These are phyloP conservation scores for Pulveroboletus frians DNA, from an alignment of 768 basidiomycete genomes.

Conservation along the genomic window DNA sequence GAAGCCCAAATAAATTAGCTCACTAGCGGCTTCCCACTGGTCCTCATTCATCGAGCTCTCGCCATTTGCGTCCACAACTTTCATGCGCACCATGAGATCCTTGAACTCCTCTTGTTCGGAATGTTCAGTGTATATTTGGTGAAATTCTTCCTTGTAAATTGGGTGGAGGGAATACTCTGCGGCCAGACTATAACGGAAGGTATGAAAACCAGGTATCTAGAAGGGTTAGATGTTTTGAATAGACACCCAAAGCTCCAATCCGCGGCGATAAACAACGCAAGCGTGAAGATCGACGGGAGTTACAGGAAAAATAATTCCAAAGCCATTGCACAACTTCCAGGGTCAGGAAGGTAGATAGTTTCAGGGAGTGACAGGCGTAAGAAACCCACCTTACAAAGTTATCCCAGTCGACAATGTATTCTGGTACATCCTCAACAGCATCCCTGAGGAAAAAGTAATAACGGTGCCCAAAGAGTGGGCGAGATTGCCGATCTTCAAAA, in stretches of 20 bases:
- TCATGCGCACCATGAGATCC: constrained; percentile 84
- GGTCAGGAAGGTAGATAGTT: background rate
- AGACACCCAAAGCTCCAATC: background rate
- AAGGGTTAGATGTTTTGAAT: background rate
- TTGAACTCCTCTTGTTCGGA: constrained; percentile 75
- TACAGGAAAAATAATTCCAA: background rate
- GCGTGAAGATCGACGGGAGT: background rate
- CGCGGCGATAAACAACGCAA: background rate
- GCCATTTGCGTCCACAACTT: constrained; percentile 79
- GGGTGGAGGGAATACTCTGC: constrained; percentile 70
- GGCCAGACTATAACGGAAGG: constrained; percentile 58
- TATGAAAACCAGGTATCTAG: constrained; percentile 9
- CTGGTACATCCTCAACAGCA: constrained; percentile 95
- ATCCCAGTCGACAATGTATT: constrained; percentile 96
- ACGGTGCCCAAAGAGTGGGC: constrained; percentile 77
- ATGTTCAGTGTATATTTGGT: constrained; percentile 82
- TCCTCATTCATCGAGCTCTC: constrained; percentile 91
- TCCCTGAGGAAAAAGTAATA: constrained; percentile 93
- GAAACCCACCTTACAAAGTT: constrained; percentile 73
- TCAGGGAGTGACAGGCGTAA: background rate
- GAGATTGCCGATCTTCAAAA: constrained; percentile 66
- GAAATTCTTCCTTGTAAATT: constrained; percentile 84
- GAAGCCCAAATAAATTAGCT: constrained; percentile 30
- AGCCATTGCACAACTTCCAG: background rate
- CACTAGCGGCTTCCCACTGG: constrained; percentile 99